A percentile compares a stretch with the other conserved stretches of the same genome.
phyloP scores from a whole-genome alignment of 768 basidiomycete species.

The Mycena alexandri region DNA sequence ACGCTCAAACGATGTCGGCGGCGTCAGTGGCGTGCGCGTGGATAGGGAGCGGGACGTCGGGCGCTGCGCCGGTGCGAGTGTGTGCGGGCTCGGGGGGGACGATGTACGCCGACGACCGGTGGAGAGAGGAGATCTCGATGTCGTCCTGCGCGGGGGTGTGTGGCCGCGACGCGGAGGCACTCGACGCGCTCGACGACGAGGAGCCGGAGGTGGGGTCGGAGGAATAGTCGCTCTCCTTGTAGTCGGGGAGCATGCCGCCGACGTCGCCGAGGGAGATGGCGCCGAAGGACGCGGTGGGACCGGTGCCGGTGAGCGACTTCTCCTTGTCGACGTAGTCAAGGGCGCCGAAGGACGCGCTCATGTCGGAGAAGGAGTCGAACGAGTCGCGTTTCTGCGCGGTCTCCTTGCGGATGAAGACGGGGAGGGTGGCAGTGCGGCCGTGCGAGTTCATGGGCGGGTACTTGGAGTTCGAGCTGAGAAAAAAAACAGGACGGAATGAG shows the following conservation, averaged over 20 bases:
- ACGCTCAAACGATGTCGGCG: conserved; percentile 25
- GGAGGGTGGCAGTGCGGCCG: conserved; percentile 48
- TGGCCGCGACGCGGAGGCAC: no score
- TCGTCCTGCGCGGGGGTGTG: conserved; percentile 8
- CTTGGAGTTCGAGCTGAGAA: conserved; percentile 1
- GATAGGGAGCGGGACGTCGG: not conserved
- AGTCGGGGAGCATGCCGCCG: conserved; percentile 55
- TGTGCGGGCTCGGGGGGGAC: conserved; percentile 39
- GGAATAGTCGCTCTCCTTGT: conserved; percentile 40
- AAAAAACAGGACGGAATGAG: no score
- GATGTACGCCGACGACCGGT: conserved; percentile 25
- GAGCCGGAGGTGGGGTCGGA: conserved; percentile 48
- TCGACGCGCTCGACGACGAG: conserved; percentile 5
- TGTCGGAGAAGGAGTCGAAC: conserved; percentile 60
- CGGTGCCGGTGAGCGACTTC: no score
- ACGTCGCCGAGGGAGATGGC: conserved; percentile 51
- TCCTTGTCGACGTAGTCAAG: conserved; percentile 48
- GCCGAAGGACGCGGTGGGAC: conserved; percentile 5
- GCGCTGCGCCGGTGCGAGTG: conserved; percentile 22
- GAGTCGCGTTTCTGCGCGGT: conserved; percentile 63
- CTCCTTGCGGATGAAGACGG: conserved; percentile 61
- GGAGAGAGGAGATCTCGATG: conserved; percentile 45
- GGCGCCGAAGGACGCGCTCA: conserved; percentile 54
- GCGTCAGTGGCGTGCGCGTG: not conserved
- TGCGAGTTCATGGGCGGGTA: conserved; percentile 30